Evolutionary conservation across 1,139 yeast species (phyloP).

Genomic region (Blastobotrys persicus): DNA sequence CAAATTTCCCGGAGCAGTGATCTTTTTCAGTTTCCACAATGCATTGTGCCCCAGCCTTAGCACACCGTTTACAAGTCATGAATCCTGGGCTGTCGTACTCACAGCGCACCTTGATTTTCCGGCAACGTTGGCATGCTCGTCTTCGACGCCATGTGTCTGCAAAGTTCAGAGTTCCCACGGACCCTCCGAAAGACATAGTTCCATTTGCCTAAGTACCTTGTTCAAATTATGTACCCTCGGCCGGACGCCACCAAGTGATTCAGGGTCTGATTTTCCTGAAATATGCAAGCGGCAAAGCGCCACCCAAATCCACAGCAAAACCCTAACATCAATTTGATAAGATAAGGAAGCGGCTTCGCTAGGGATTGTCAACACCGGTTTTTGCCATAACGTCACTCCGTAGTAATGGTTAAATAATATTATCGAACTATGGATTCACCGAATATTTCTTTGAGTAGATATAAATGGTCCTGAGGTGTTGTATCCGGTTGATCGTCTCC

Average conservation of each 20-base stretch:
- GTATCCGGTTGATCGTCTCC: not conserved
- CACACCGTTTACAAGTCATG: constrained; percentile 49
- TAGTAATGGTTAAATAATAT: too few relatives aligned
- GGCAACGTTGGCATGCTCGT: constrained; percentile 58
- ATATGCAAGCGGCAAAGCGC: too few relatives aligned
- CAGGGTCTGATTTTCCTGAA: not conserved
- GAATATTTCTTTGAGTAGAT: not conserved
- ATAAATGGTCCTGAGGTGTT: not conserved
- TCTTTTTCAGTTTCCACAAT: constrained; percentile 1
- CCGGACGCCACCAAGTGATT: not conserved
- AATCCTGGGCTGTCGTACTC: constrained; percentile 49
- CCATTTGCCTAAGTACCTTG: too few relatives aligned
- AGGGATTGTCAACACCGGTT: too few relatives aligned
- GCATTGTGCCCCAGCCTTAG: constrained; percentile 45
- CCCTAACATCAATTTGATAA: not conserved
- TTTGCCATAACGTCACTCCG: too few relatives aligned
- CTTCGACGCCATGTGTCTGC: constrained; percentile 42
- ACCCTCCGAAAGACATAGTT: not conserved
- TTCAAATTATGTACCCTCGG: too few relatives aligned
- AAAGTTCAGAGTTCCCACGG: constrained; percentile 1
- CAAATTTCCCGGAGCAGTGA: not conserved
- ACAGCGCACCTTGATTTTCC: constrained; percentile 54
- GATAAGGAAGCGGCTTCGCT: not conserved
- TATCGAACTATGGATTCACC: not conserved
- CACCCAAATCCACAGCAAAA: too few relatives aligned